Base-by-base conservation (phyloP, 1,139 yeast species). In the Pneumocystis oryctolagi region DNA sequence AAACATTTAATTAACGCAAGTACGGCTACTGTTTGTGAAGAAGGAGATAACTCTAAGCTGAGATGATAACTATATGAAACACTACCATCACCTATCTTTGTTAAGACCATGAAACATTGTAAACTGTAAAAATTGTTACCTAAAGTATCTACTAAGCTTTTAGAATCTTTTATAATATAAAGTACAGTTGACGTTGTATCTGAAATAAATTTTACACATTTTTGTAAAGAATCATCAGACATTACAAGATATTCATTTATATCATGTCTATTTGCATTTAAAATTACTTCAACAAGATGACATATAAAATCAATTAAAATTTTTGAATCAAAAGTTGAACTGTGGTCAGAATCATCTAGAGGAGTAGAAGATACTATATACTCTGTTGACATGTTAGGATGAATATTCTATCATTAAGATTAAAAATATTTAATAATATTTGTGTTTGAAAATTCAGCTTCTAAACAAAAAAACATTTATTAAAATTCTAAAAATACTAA, bases 1-100 rank as follows among this genome's bases (percentile, higher is more conserved):
- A 62, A 37, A 8, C 47, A 57, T 53, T 64, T 64, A 39, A 64
- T 59, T 32, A 64, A 31, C n/a, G 65, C 66, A 12, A 64, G 53
- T 20, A 64, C 53, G 14, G 63, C 60, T 32, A 59, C 56, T 14
- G 61, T 58, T 20, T 53, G 35, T 31, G 58, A 31, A 18, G 42
- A 18, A 30, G 58, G 31, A 18, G 63, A 34, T 25, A 63, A 42
- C 16, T 62, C 65, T 6, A 34, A 55, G 18, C 31, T 35, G 14
- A 42, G 57, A 14, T 35, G 18, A 20, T 62, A 37, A 40, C 35
- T 28, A 57, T 64, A 61, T 25, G 61, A 42, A 25, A 25, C 31
- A 47, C 9, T 1, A 39, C 12, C 20, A 57, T 20, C 14, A 14
- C 35, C 42, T 57, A 28, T 8, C 16, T 5, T 14, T 18, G 20